These are phyloP conservation scores for Vigna trinervia DNA, from an alignment of 306 rosid species.

Conservation along the genomic window DNA sequence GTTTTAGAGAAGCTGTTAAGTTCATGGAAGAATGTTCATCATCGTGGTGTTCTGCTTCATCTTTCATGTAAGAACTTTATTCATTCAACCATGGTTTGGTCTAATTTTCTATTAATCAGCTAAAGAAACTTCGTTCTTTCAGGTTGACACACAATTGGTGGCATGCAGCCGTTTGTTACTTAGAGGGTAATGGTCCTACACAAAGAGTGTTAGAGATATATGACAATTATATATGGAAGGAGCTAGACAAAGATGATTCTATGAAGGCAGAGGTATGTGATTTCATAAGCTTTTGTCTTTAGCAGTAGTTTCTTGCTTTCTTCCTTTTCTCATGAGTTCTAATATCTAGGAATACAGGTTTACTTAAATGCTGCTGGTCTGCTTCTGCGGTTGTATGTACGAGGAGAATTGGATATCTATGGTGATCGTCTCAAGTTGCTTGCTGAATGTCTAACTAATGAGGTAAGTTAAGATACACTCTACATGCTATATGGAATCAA, in stretches of 20 bases:
- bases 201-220: constrained; percentile 67
- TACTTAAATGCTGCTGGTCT: constrained; percentile 82
- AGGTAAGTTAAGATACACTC: constrained; percentile 58
- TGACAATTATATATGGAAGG: constrained; percentile 86
- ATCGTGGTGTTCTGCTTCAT: constrained; percentile 66
- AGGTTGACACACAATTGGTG: constrained; percentile 99
- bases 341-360: constrained; percentile 59
- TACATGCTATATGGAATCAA: constrained; percentile 20
- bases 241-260: constrained; percentile 69
- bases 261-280: constrained; percentile 58
- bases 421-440: constrained; percentile 66
- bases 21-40: constrained; percentile 86
- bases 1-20: constrained; percentile 78
- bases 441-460: constrained; percentile 56
- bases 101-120: constrained; percentile 33
- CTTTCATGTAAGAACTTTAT: constrained; percentile 69
- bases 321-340: constrained; percentile 26
- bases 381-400: constrained; percentile 71
- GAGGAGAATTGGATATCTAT: constrained; percentile 55
- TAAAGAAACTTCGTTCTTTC: constrained; percentile 40
- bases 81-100: constrained; percentile 22
- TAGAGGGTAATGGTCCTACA: constrained; percentile 77
- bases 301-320: neutral
- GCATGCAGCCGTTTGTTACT: constrained; percentile 93
- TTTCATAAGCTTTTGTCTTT: constrained; percentile 23